A percentile compares a stretch with the other conserved stretches of the same genome.
These are phyloP conservation scores for Euphorbia corollata DNA, from an alignment of 441 rosid genomes.

Conservation along the genomic window DNA sequence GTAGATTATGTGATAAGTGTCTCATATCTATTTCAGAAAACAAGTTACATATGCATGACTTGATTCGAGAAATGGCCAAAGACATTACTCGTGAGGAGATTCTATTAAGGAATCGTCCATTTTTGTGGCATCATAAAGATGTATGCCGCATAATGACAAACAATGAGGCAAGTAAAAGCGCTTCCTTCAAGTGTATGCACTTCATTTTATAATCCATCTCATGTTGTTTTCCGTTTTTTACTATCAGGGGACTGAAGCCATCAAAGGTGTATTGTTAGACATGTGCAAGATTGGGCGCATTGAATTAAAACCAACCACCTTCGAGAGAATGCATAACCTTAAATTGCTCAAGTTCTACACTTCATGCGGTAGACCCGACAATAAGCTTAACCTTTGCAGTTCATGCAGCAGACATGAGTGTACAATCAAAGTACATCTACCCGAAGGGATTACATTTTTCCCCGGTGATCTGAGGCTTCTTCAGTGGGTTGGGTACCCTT, in stretches of 20 bases:
- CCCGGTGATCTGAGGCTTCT: not conserved
- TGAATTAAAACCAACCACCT: not conserved
- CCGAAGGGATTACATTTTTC: not conserved
- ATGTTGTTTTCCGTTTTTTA: not conserved
- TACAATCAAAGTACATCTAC: not conserved
- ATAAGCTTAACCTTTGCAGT: not conserved
- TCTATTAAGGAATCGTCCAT: slow-evolving; percentile 23
- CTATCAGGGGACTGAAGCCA: slow-evolving; percentile 3
- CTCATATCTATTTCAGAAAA: slow-evolving; percentile 16
- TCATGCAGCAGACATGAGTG: not conserved
- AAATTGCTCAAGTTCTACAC: not conserved
- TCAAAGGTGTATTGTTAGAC: slow-evolving; percentile 14
- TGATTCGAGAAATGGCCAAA: slow-evolving; percentile 36
- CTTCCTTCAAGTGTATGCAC: not conserved
- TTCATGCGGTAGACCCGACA: not conserved
- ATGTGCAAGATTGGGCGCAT: not conserved
- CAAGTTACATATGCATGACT: slow-evolving; percentile 31
- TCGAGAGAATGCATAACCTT: not conserved
- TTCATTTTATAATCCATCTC: not conserved
- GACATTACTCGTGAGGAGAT: slow-evolving; percentile 21
- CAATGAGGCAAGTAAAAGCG: slow-evolving; percentile 16
- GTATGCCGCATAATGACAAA: slow-evolving; percentile 13
- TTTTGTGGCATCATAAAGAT: slow-evolving; percentile 25
- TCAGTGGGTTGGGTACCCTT: not conserved
- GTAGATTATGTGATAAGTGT: slow-evolving; percentile 20